phyloP scores from a whole-genome alignment of 148 eudicot genomes.

The Rhododendron griersonianum region DNA sequence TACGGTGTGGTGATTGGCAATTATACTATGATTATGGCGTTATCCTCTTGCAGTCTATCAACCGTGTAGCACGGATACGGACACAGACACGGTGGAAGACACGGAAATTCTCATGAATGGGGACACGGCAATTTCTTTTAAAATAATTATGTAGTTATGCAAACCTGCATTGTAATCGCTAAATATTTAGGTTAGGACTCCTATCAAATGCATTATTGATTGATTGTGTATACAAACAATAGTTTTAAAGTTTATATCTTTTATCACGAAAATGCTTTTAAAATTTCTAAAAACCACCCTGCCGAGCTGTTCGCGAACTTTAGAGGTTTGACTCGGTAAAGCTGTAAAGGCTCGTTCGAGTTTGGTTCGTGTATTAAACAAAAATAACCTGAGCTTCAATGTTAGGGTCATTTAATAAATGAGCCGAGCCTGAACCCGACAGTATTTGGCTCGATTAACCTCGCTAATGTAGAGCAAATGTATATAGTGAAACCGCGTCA shows the following conservation, averaged over 20 bases:
- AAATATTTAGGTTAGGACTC: not conserved
- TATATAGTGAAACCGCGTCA: too few relatives aligned
- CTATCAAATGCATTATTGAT: not conserved
- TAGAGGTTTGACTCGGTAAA: not conserved
- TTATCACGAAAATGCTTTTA: not conserved
- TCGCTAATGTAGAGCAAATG: too few relatives aligned
- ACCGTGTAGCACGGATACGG: not conserved
- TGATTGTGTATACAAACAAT: not conserved
- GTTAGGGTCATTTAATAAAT: not conserved
- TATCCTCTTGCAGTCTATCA: not conserved
- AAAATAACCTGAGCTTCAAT: not conserved
- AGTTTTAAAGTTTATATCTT: not conserved
- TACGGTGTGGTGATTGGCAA: not conserved
- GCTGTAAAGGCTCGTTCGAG: not conserved
- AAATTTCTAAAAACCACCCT: not conserved
- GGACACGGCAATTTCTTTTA: not conserved
- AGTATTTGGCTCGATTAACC: too few relatives aligned
- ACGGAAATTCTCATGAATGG: not conserved
- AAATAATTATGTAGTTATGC: not conserved
- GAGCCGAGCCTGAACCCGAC: too few relatives aligned
- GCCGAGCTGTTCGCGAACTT: not conserved
- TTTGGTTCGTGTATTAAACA: not conserved
- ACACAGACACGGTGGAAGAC: not conserved
- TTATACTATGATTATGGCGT: not conserved
- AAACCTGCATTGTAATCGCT: not conserved